Percentiles rank a stretch among this genome's conserved stretches.
These are phyloP conservation scores for Silene conica DNA, from an alignment of 148 eudicot species.

Conservation along the genomic window DNA sequence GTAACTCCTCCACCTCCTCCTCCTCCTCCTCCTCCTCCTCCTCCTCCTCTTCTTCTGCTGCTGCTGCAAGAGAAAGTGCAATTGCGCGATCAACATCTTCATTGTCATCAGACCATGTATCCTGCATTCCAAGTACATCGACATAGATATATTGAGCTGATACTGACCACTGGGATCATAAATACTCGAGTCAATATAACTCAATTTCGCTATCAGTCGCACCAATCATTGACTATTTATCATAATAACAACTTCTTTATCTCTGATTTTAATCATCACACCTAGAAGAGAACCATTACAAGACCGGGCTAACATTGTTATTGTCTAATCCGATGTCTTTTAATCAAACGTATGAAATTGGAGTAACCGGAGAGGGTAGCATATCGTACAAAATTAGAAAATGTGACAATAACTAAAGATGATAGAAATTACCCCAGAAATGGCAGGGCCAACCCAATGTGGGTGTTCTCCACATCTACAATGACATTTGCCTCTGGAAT, in stretches of 20 bases:
- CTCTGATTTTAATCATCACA: too few species aligned
- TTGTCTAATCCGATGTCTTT: too few species aligned
- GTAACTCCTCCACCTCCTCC: conserved; percentile 41
- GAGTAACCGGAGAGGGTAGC: too few species aligned
- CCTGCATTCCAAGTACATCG: conserved; percentile 42
- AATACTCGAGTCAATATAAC: too few species aligned
- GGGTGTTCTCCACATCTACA: conserved; percentile 53
- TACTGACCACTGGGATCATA: neutral
- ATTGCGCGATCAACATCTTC: conserved; percentile 86
- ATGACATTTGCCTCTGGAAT: conserved; percentile 58
- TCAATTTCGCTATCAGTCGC: too few species aligned
- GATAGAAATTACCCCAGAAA: conserved; percentile 42
- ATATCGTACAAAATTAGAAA: too few species aligned
- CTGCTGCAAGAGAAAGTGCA: conserved; percentile 59
- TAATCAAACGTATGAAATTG: too few species aligned
- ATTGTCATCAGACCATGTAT: conserved; percentile 53
- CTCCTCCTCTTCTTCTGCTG: conserved; percentile 22
- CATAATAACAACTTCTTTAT: too few species aligned
- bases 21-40: conserved; percentile 36
- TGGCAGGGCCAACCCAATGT: conserved; percentile 56
- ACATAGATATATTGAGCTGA: neutral
- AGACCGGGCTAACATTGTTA: neutral
- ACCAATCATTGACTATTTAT: too few species aligned
- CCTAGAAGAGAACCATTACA: too few species aligned
- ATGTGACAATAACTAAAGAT: neutral